Conservation (phyloP, 768 basidiomycete species). For the Chalciporus pseudorubinellus region DNA sequence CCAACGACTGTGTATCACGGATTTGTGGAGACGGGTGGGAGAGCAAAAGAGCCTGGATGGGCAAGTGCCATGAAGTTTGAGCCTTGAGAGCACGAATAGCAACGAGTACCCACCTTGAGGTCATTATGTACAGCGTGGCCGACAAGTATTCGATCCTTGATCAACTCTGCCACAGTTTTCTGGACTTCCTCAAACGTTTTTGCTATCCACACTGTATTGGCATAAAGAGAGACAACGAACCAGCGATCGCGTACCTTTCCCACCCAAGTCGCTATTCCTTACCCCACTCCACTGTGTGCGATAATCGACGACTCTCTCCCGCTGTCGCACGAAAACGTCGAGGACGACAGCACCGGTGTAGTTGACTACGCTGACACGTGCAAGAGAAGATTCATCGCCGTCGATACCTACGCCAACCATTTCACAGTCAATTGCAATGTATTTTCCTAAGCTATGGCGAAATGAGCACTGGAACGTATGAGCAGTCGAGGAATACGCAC, state of each 20-base stretch:
- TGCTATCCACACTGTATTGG: slow-evolving; percentile 42
- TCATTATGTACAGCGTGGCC: slow-evolving; percentile 94
- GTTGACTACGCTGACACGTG: slow-evolving; percentile 88
- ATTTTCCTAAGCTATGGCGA: slow-evolving; percentile 57
- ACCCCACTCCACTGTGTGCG: slow-evolving; percentile 89
- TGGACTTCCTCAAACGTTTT: slow-evolving; percentile 79
- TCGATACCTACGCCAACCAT: slow-evolving; percentile 96
- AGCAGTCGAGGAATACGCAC: slow-evolving; percentile 36
- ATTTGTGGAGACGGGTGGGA: slow-evolving; percentile 64
- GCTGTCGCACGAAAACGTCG: slow-evolving; percentile 84
- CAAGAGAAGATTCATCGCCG: slow-evolving; percentile 79
- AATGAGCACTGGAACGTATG: slow-evolving; percentile 3
- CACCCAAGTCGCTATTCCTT: slow-evolving; percentile 66
- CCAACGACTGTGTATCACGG: slow-evolving; percentile 69
- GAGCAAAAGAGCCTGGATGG: slow-evolving; percentile 54
- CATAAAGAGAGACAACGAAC: neutral
- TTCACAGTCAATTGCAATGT: slow-evolving; percentile 90
- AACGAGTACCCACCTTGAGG: slow-evolving; percentile 51
- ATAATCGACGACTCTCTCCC: slow-evolving; percentile 90
- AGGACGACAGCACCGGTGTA: slow-evolving; percentile 76
- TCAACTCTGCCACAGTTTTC: slow-evolving; percentile 66
- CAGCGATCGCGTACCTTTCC: slow-evolving; percentile 43
- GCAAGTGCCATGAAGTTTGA: slow-evolving; percentile 20
- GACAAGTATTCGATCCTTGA: slow-evolving; percentile 77
- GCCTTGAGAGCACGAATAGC: neutral